Percentiles rank a stretch among this genome's conserved stretches.
Conservation (phyloP, 805 yeast species). For the Ogataea polymorpha region DNA sequence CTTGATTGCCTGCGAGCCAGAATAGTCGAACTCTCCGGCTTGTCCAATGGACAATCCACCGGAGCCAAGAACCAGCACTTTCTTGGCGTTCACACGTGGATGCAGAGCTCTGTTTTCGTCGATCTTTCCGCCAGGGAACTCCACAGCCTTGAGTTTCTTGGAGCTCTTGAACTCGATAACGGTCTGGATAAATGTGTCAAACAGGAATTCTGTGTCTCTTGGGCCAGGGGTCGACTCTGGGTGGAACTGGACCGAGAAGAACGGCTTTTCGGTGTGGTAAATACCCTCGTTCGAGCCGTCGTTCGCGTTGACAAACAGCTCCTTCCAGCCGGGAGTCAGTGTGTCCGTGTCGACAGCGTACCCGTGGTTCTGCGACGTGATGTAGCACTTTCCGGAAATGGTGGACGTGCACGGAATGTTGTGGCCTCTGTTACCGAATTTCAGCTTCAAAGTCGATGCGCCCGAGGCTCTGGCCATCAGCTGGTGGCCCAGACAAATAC, state of each 20-base stretch:
- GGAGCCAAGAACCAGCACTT: slow-evolving; percentile 91
- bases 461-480: slow-evolving; percentile 93
- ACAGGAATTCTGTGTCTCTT: slow-evolving; percentile 95
- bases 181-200: slow-evolving; percentile 85
- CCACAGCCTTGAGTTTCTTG: slow-evolving; percentile 61
- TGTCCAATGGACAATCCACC: slow-evolving; percentile 99
- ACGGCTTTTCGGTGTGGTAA: slow-evolving; percentile 82
- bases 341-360: slow-evolving; percentile 88
- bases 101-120: slow-evolving; percentile 72
- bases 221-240: slow-evolving; percentile 99
- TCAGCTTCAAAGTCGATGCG: slow-evolving; percentile 86
- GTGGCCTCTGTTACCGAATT: slow-evolving; percentile 99
- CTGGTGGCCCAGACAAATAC: slow-evolving; percentile 99
- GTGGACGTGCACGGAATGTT: slow-evolving; percentile 89
- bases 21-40: slow-evolving; percentile 99
- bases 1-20: slow-evolving; percentile 98
- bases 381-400: slow-evolving; percentile 90
- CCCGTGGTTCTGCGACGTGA: slow-evolving; percentile 99
- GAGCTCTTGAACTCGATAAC: slow-evolving; percentile 64
- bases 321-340: slow-evolving; percentile 80
- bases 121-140: slow-evolving; percentile 84
- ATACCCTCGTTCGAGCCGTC: slow-evolving; percentile 99
- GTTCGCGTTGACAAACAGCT: slow-evolving; percentile 90
- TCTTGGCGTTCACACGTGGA: slow-evolving; percentile 82
- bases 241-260: slow-evolving; percentile 97